These are phyloP conservation scores for Aspergillus tubingensis DNA, from an alignment of 2,329 filamentous ascomycete species.

Conservation along the genomic window DNA sequence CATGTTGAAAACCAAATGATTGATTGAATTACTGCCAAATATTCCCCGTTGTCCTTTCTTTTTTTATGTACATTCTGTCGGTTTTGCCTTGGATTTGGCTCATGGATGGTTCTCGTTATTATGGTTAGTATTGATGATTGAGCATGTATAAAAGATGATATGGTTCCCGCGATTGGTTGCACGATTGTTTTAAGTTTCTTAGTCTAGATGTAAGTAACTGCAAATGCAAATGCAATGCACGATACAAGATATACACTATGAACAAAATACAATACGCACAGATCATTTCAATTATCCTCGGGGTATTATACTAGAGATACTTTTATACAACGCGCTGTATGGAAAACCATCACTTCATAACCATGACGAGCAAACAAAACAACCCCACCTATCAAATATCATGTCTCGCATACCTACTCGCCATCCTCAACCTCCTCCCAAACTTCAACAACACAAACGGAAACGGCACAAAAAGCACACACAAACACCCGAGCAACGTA, in stretches of 20 bases:
- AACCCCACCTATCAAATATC: slow-evolving; percentile 15
- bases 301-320: too few relatives aligned
- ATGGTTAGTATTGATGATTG: background rate
- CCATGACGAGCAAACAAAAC: background rate
- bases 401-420: slow-evolving; percentile 25
- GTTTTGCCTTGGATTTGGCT: background rate
- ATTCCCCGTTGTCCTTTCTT: background rate
- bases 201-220: too few relatives aligned
- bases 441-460: slow-evolving; percentile 36
- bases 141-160: slow-evolving; percentile 18
- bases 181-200: too few relatives aligned
- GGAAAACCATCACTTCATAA: background rate
- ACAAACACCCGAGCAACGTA: slow-evolving; percentile 32
- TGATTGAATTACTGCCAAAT: background rate
- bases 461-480: slow-evolving; percentile 38
- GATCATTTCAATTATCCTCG: too few relatives aligned
- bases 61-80: slow-evolving; percentile 12
- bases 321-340: background rate
- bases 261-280: too few relatives aligned
- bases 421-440: slow-evolving; percentile 21
- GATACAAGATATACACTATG: too few relatives aligned
- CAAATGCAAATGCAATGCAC: too few relatives aligned
- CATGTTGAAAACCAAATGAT: background rate
- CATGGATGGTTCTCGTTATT: background rate
- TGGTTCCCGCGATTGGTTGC: background rate